Conservation (phyloP, 495 filamentous ascomycete species). For the Monascus purpureus region DNA sequence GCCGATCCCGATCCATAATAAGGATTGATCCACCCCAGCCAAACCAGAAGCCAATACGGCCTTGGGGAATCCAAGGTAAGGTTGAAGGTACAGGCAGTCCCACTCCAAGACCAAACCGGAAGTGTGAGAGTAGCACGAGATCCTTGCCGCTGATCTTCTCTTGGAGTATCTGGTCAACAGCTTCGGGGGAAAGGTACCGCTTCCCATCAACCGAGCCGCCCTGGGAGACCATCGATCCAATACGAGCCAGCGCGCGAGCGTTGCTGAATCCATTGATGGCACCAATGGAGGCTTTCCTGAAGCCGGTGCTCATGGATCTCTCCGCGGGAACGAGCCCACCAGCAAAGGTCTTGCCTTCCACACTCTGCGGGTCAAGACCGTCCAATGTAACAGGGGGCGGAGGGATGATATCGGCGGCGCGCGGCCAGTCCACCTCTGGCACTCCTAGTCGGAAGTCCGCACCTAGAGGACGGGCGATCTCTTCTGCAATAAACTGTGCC, state of each 20-base stretch:
- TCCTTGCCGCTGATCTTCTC: constrained; percentile 23
- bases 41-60: constrained; percentile 24
- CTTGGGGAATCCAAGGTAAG: constrained; percentile 14
- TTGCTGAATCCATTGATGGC: constrained; percentile 20
- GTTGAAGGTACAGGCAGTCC: constrained; percentile 9
- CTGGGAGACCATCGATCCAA: constrained; percentile 17
- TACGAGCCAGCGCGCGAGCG: constrained; percentile 16
- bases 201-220: constrained; percentile 18
- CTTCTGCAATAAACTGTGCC: constrained; percentile 25
- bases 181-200: constrained; percentile 14
- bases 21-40: constrained; percentile 30
- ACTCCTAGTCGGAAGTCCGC: constrained; percentile 29
- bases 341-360: constrained; percentile 5
- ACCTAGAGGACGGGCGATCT: constrained; percentile 20
- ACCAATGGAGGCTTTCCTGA: constrained; percentile 13
- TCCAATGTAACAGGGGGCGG: constrained; percentile 1
- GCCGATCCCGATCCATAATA: constrained; percentile 27
- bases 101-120: constrained; percentile 25
- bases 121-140: constrained; percentile 10
- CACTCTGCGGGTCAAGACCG: constrained; percentile 5
- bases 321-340: constrained; percentile 3
- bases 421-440: constrained; percentile 14
- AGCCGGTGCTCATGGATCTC: constrained; percentile 5
- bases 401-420: constrained; percentile 15
- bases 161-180: constrained; percentile 21